These are phyloP conservation scores for Macrocybe sp. DNA, from an alignment of 1,284 basidiomycete genomes.

Conservation along the genomic window DNA sequence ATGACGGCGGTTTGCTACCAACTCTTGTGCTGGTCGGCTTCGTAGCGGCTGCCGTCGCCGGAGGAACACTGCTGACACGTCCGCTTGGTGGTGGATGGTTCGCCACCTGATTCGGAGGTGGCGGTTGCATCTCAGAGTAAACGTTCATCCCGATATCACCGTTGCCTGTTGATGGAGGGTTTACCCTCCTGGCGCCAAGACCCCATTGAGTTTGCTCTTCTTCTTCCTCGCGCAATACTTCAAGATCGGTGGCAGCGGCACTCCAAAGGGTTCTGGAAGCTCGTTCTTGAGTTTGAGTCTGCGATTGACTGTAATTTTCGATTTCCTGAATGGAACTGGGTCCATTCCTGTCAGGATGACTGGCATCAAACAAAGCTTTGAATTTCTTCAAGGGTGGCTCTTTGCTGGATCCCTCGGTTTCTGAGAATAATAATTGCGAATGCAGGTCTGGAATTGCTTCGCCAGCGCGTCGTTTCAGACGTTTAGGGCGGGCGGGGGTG, in stretches of 20 bases:
- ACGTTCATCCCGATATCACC: constrained; percentile 29
- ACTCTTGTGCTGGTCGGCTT: constrained; percentile 10
- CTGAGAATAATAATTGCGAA: constrained; percentile 11
- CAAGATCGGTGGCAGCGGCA: constrained; percentile 22
- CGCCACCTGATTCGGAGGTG: background rate
- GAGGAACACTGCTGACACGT: background rate
- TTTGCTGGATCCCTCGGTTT: constrained; percentile 20
- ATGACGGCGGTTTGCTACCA: constrained; percentile 17
- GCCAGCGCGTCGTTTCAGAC: constrained; percentile 36
- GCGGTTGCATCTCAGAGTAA: constrained; percentile 27
- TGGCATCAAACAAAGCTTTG: constrained; percentile 66
- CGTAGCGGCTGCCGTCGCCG: constrained; percentile 11
- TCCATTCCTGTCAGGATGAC: constrained; percentile 41
- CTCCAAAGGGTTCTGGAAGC: constrained; percentile 5
- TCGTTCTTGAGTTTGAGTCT: constrained; percentile 31
- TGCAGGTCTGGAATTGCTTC: constrained; percentile 9
- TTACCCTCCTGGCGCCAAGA: background rate
- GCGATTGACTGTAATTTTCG: constrained; percentile 22
- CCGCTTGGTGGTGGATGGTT: background rate
- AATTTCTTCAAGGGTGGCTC: constrained; percentile 65
- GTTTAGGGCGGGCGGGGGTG: constrained; percentile 22
- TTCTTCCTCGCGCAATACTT: constrained; percentile 48
- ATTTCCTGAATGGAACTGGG: constrained; percentile 13
- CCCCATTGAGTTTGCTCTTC: constrained; percentile 42
- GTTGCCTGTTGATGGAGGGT: constrained; percentile 15